These are phyloP conservation scores for Biancaea sappan DNA, from an alignment of 306 rosid species.

Conservation along the genomic window DNA sequence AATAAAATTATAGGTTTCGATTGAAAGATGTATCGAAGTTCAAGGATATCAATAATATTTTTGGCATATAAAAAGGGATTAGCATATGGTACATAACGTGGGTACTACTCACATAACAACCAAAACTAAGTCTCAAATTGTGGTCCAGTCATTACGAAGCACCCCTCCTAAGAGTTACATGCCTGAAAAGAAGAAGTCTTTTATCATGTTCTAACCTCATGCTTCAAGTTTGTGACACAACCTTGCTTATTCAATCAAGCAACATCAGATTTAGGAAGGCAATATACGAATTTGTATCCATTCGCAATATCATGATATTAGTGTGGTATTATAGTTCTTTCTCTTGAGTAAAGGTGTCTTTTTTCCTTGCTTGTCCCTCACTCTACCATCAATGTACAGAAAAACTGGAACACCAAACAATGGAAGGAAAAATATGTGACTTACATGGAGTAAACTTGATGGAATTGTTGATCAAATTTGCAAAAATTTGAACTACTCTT, in stretches of 20 bases:
- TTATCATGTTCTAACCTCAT: conserved; percentile 24
- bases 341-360: not conserved
- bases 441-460: conserved; percentile 94
- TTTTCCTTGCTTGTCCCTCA: not conserved
- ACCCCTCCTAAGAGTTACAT: conserved; percentile 10
- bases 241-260: not conserved
- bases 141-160: not conserved
- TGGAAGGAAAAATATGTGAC: conserved; percentile 32
- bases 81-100: conserved; percentile 30
- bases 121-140: conserved; percentile 26
- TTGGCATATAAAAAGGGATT: too few species aligned
- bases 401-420: not conserved
- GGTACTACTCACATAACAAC: conserved; percentile 7
- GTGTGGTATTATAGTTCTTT: not conserved
- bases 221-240: not conserved
- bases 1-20: too few species aligned
- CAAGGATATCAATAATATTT: too few species aligned
- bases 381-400: not conserved
- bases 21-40: too few species aligned
- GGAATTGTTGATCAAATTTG: conserved; percentile 94
- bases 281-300: too few species aligned
- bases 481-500: conserved; percentile 95
- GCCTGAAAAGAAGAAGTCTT: conserved; percentile 35
- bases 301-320: not conserved
- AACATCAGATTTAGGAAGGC: not conserved